These are phyloP conservation scores for Sideroxylon spinosum DNA, from an alignment of 179 eudicot species.

Conservation along the genomic window DNA sequence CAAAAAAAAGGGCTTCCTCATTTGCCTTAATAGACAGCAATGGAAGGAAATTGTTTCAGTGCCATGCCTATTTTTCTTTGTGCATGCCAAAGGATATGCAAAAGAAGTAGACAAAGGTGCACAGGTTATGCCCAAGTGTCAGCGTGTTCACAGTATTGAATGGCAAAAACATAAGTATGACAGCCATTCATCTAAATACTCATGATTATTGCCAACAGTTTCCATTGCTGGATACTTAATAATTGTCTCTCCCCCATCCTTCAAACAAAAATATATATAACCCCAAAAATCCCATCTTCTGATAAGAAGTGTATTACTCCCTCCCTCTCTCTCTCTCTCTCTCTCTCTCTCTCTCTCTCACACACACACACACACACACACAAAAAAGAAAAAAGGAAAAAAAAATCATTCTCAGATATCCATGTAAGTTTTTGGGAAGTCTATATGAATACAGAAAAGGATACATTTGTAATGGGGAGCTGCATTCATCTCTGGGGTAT, in stretches of 20 bases:
- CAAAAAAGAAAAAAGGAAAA: no score
- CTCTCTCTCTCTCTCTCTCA: no score
- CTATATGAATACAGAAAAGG: slow-evolving; percentile 4
- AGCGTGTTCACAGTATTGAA: background rate
- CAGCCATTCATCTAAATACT: background rate
- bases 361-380: no score
- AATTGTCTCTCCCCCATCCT: background rate
- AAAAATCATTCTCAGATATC: slow-evolving; percentile 1
- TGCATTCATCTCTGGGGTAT: slow-evolving; percentile 26
- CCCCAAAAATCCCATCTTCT: background rate
- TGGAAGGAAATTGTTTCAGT: background rate
- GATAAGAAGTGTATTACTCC: background rate
- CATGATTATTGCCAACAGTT: background rate
- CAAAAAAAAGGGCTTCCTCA: background rate
- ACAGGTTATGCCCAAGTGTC: background rate
- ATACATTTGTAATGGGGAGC: slow-evolving; percentile 18
- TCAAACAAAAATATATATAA: background rate
- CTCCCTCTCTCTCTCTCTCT: background rate
- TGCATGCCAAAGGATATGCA: background rate
- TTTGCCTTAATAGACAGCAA: background rate
- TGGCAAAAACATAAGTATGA: background rate
- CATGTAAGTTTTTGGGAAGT: background rate
- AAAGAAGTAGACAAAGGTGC: background rate
- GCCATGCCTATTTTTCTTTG: background rate
- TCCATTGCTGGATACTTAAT: background rate